Evolutionary conservation across 371 early-diverging fungal species (phyloP).

Genomic region (Rhizomucor miehei): DNA sequence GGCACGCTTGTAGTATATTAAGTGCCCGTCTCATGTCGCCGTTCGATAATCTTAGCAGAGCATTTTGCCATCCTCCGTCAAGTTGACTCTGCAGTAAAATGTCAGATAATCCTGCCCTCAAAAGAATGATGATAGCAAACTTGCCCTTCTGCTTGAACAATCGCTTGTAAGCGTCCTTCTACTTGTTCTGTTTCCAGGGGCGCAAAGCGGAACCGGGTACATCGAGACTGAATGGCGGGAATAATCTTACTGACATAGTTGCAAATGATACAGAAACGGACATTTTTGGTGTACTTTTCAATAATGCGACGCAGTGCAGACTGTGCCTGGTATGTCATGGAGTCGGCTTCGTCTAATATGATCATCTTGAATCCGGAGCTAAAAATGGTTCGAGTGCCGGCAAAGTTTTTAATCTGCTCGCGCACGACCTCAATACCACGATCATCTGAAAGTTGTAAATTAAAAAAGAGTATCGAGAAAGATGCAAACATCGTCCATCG

Average conservation of each 20-base stretch:
- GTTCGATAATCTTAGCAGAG: slow-evolving; percentile 74
- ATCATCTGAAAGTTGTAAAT: slow-evolving; percentile 98
- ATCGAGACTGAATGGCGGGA: slow-evolving; percentile 97
- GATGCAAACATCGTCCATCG: no score
- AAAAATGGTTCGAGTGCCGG: slow-evolving; percentile 81
- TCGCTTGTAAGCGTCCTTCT: slow-evolving; percentile 66
- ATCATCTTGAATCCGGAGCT: slow-evolving; percentile 90
- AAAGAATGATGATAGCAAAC: no score
- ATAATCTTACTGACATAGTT: slow-evolving; percentile 98
- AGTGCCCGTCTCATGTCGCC: slow-evolving; percentile 98
- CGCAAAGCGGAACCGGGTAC: slow-evolving; percentile 97
- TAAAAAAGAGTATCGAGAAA: no score
- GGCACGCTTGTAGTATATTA: slow-evolving; percentile 91
- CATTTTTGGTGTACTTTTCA: slow-evolving; percentile 97
- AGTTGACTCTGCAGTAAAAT: slow-evolving; percentile 57
- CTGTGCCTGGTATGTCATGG: slow-evolving; percentile 97
- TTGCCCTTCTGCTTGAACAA: slow-evolving; percentile 75
- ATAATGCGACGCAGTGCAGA: slow-evolving; percentile 97
- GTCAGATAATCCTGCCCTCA: background rate
- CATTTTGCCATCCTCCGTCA: slow-evolving; percentile 81
- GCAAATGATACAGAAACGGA: slow-evolving; percentile 98
- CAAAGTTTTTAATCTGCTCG: slow-evolving; percentile 98
- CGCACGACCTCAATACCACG: slow-evolving; percentile 99
- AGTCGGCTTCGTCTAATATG: slow-evolving; percentile 98
- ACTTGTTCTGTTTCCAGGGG: slow-evolving; percentile 85